Conservation (phyloP, 305 asterid species). For the Withania somnifera region DNA sequence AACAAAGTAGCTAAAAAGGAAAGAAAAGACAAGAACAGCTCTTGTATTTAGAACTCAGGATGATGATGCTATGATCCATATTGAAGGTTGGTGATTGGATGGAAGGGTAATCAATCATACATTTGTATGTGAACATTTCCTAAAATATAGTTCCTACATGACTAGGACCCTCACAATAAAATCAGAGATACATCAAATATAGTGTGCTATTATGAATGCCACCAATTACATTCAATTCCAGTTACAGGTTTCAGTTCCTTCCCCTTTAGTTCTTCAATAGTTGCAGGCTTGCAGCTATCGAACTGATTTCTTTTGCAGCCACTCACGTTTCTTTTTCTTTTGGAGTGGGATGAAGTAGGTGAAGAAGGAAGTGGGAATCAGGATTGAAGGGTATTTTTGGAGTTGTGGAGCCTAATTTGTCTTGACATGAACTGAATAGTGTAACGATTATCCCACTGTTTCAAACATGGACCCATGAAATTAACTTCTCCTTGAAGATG, state of each 20-base stretch:
- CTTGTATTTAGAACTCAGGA: not conserved
- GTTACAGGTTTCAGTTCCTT: not conserved
- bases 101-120: not conserved
- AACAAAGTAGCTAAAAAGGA: not conserved
- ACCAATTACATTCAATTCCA: not conserved
- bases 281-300: not conserved
- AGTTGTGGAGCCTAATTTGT: not conserved
- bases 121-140: not conserved
- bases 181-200: not conserved
- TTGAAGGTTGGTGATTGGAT: slow-evolving; percentile 8
- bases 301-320: not conserved
- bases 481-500: not conserved
- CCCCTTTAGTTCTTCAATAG: not conserved
- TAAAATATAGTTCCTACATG: slow-evolving; percentile 13
- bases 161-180: slow-evolving; percentile 19
- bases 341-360: not conserved
- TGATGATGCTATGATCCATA: not conserved
- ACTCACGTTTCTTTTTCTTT: not conserved
- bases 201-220: not conserved
- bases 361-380: not conserved
- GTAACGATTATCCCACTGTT: not conserved
- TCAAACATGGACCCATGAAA: not conserved
- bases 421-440: not conserved
- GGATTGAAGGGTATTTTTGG: not conserved
- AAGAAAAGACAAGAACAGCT: not conserved